These are phyloP conservation scores for Stenogyne calaminthoides DNA, from an alignment of 305 asterid genomes.

Conservation along the genomic window DNA sequence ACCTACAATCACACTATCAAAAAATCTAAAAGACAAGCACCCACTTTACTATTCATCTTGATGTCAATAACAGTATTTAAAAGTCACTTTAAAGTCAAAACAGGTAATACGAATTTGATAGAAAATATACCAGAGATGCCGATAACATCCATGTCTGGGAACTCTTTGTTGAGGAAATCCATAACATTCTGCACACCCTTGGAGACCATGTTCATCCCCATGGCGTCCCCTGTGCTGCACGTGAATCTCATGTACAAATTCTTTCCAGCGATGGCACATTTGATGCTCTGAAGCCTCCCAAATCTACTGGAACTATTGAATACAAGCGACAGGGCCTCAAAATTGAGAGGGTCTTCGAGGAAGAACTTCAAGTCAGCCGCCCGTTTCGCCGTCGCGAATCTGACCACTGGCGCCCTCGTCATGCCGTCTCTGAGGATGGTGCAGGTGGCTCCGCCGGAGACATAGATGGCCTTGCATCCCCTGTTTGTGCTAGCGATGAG, in stretches of 20 bases:
- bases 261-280: conserved; percentile 46
- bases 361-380: conserved; percentile 46
- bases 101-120: too few species aligned
- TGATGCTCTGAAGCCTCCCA: conserved; percentile 45
- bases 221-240: conserved; percentile 55
- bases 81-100: too few species aligned
- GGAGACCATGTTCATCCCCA: conserved; percentile 54
- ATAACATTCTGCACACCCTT: conserved; percentile 50
- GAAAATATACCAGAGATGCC: conserved; percentile 43
- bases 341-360: conserved; percentile 46
- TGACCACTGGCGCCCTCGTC: conserved; percentile 54
- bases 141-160: conserved; percentile 51
- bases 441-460: conserved; percentile 48
- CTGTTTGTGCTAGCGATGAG: conserved; percentile 53
- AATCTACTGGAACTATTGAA: conserved; percentile 54
- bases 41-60: too few species aligned
- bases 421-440: conserved; percentile 40
- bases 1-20: too few species aligned
- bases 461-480: conserved; percentile 48
- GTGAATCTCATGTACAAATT: conserved; percentile 46
- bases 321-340: conserved; percentile 35
- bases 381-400: conserved; percentile 39
- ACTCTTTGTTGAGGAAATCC: conserved; percentile 38
- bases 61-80: too few species aligned
- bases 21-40: too few species aligned